Evolutionary conservation across 2,329 filamentous ascomycete species (phyloP).

Genomic region (Fusarium duplospermum): DNA sequence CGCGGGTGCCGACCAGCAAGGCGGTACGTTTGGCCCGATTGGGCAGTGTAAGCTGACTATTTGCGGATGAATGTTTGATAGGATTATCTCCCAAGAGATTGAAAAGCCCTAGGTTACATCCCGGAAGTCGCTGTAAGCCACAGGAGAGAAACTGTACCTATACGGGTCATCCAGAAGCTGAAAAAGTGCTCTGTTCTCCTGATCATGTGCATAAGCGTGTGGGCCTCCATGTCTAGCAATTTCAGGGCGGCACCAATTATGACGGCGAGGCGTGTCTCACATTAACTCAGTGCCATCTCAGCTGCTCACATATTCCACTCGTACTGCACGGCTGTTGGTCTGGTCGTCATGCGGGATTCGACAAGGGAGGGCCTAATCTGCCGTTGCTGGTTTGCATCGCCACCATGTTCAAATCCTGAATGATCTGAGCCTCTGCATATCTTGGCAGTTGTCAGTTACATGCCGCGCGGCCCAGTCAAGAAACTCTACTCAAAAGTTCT

Average conservation of each 20-base stretch:
- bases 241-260: background rate
- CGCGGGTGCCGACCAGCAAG: background rate
- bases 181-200: background rate
- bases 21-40: background rate
- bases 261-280: background rate
- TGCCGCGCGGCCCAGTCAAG: background rate
- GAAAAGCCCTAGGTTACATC: background rate
- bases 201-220: conserved; percentile 2
- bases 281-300: background rate
- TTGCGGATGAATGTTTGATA: background rate
- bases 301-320: background rate
- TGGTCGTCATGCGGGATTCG: background rate
- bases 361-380: background rate
- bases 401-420: background rate
- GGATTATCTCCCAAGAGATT: background rate
- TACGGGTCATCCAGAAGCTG: background rate
- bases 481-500: background rate
- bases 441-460: background rate
- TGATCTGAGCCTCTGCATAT: background rate
- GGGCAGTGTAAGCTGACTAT: conserved; percentile 1
- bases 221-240: background rate
- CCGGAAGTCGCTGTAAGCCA: background rate
- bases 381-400: background rate
- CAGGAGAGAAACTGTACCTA: background rate
- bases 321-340: background rate